phyloP scores from a whole-genome alignment of 2,329 filamentous ascomycete species.

The Penicillium concentricum region DNA sequence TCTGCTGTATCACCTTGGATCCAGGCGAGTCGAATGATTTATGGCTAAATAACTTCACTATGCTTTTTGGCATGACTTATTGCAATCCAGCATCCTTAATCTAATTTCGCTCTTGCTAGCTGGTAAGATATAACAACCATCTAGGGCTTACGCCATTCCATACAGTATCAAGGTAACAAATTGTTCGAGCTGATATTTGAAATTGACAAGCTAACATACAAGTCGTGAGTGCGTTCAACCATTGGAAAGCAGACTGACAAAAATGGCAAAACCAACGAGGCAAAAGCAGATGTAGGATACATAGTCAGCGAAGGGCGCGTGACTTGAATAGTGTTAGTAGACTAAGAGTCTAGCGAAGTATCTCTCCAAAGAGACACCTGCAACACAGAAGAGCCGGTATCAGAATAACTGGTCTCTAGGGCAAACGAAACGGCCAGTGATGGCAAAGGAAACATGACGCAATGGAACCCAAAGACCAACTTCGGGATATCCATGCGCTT shows the following conservation, averaged over 20 bases:
- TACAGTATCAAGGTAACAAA: not conserved
- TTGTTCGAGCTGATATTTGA: not conserved
- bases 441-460: not conserved
- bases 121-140: not conserved
- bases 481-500: not conserved
- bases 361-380: not conserved
- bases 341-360: not conserved
- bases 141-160: not conserved
- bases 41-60: not conserved
- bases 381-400: not conserved
- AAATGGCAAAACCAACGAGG: constrained; percentile 1
- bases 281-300: constrained; percentile 48
- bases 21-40: not conserved
- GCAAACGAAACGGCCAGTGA: not conserved
- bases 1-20: not conserved
- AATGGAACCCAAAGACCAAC: not conserved
- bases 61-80: not conserved
- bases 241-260: constrained; percentile 13
- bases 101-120: not conserved
- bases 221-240: constrained; percentile 20
- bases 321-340: not conserved
- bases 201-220: constrained; percentile 21
- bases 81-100: not conserved
- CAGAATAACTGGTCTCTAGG: not conserved
- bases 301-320: not conserved